A percentile compares a stretch with the other conserved stretches of the same genome.
Conservation (phyloP, 352 stramenopile species). For the Globisporangium megalacanthum region DNA sequence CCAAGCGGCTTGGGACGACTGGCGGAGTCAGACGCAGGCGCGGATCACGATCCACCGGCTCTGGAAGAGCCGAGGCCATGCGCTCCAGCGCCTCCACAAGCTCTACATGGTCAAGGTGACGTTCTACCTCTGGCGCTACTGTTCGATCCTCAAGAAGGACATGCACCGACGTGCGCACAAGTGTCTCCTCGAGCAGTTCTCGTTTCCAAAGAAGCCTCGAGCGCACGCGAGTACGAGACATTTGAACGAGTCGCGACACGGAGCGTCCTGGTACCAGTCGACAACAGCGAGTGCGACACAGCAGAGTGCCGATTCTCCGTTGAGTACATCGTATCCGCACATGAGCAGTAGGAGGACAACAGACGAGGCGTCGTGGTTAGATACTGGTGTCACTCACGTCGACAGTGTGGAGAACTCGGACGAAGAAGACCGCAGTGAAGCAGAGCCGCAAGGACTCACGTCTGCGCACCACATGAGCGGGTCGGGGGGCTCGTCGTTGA, state of each 20-base stretch:
- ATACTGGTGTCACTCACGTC: not conserved
- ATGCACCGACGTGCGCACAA: conserved; percentile 32
- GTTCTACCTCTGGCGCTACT: conserved; percentile 56
- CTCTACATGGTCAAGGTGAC: conserved; percentile 52
- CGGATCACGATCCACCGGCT: conserved; percentile 26
- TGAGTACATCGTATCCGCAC: conserved; percentile 2
- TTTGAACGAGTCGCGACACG: not conserved
- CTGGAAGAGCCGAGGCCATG: conserved; percentile 42
- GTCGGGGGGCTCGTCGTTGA: conserved; percentile 14
- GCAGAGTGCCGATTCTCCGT: not conserved
- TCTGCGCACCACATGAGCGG: not conserved
- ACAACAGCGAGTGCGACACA: not conserved
- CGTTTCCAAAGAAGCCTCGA: conserved; percentile 9
- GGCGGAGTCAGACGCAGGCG: conserved; percentile 19
- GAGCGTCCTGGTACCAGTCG: conserved; percentile 6
- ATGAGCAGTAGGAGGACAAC: not conserved
- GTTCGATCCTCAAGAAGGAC: conserved; percentile 48
- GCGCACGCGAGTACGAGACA: conserved; percentile 3
- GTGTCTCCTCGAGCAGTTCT: conserved; percentile 26
- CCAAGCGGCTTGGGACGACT: conserved; percentile 27
- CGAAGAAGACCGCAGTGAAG: not conserved
- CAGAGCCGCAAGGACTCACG: not conserved
- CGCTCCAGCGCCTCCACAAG: conserved; percentile 51
- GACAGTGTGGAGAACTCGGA: not conserved
- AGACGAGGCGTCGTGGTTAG: not conserved